Evolutionary conservation across 1,139 yeast species (phyloP).

Genomic region (Yarrowia galli): DNA sequence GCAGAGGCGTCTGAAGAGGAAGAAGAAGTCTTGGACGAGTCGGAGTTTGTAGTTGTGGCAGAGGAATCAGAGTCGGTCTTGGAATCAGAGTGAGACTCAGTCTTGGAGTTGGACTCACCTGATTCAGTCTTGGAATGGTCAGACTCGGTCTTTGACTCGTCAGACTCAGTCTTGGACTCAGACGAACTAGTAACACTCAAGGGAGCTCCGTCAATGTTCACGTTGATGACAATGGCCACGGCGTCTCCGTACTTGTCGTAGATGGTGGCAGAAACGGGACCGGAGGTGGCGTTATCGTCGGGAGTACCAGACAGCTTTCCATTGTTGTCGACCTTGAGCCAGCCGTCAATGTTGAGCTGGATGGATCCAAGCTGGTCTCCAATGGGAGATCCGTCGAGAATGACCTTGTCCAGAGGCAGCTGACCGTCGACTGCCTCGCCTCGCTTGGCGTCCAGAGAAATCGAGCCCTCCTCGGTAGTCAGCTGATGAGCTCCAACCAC

Average conservation of each 20-base stretch:
- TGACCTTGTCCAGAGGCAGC: constrained; percentile 67
- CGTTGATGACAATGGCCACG: constrained; percentile 63
- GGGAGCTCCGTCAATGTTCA: constrained; percentile 51
- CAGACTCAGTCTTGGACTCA: background rate
- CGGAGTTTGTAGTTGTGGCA: background rate
- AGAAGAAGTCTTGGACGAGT: background rate
- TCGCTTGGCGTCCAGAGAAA: constrained; percentile 67
- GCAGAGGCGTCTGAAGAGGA: constrained; percentile 33
- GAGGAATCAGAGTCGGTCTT: background rate
- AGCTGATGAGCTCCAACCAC: constrained; percentile 89
- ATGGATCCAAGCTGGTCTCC: constrained; percentile 63
- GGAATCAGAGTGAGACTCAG: background rate
- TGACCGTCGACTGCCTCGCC: constrained; percentile 61
- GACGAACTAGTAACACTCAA: background rate
- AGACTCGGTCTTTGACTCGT: background rate
- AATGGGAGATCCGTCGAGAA: constrained; percentile 62
- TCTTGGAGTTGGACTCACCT: background rate
- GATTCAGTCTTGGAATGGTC: constrained; percentile 40
- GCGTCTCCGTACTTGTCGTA: constrained; percentile 69
- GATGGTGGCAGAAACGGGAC: constrained; percentile 55
- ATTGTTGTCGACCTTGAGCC: constrained; percentile 61
- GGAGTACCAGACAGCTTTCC: constrained; percentile 61
- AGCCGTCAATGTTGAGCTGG: constrained; percentile 55
- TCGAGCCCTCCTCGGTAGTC: constrained; percentile 61
- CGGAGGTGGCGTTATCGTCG: constrained; percentile 54